Base-by-base conservation (phyloP, 495 filamentous ascomycete genomes). In the Aspergillus incahuasiensis region DNA sequence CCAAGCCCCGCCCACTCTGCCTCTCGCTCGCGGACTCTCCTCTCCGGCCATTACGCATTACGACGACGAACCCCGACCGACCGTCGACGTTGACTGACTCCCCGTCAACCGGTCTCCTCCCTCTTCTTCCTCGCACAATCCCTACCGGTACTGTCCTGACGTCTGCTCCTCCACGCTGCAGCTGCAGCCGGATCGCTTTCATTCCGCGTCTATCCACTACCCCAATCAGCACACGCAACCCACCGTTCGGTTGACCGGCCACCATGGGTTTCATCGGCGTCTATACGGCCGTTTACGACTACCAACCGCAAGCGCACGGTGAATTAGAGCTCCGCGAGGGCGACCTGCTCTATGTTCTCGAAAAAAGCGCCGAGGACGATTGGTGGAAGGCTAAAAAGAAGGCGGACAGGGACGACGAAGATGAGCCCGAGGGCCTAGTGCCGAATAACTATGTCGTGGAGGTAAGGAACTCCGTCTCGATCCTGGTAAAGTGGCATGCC, bases 381-480 rank as follows among this genome's bases (percentile, higher is more conserved):
- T 97, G 92, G 92, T 97, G 92, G 92, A 96, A 88, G 68, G 92
- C 89, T 18, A 97, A 97, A 79, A 97, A 96, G 82, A 96, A 92
- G 81, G 90, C 89, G 28, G 81, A 82, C n/a, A 81, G 72, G 40
- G 90, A 95, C 20, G 94, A 96, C 51, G 91, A 97, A 28, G 94
- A 97, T 48, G 94, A 98, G 69, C 94, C 94, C 4, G 84, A 91
- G 60, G 94, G 94, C 55, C 72, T 99, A 71, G 86, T 97, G 44
- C 92, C 94, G 24, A 92, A 87, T 63, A 99, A 97, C 70, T 99
- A 99, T 70, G 80, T 97, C 41, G 84, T 96, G 77, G 88, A 97
- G 87, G 92, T 97, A 79, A 78, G 90, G 63, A 42, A 30, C 21
- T 28, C 22, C 8, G 9, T 30, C 19, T 24, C 30, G 8, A 11